Base-by-base conservation (phyloP, 768 basidiomycete species). In the Agaricus bisporus region DNA sequence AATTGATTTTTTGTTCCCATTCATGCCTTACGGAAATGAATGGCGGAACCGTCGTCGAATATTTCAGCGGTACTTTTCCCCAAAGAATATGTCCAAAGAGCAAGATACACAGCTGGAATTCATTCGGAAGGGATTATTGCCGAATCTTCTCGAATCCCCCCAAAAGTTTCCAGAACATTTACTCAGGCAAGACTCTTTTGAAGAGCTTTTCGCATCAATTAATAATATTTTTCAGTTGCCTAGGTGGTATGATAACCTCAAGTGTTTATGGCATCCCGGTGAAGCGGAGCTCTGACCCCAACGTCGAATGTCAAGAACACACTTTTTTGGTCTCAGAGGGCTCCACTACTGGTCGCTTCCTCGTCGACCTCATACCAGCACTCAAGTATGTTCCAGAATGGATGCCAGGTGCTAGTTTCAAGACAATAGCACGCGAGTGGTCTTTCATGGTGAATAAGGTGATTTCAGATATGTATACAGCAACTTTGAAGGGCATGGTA, bases 351-450 rank as follows among this genome's bases (percentile, higher is more conserved):
- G 44, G 44, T 6, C 25, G 26, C 8, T 45, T 26, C 26, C 28
- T 45, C 5, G 44, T 28, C 26, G 26, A 45, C 29, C 5, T 45
- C 44, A 25, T 45, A 9, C 22, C 44, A 15, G 1, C 25, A 4
- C 25, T 45, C 2, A 2, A 45, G 44, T 45, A 45, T 29, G 14
- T 45, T n/a, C 44, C 44, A 7, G 26, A 28, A 15, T 45, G 44
- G 44, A 45, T 45, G 44, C 44, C 44, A 5, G 44, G 44, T 4
- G 44, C 44, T 8, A 38, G 36, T 11, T 56, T 52, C 36, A 54
- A 54, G 37, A 29, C 25, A 32, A 15, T 10, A 0, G 44, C 54
- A 15, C 44, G 38, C 0, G 17, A 53, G 15, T 7, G 46, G 25
- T 8, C 14, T 15, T 22, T 28, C 5, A 11, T 38, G 43, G 1